Percentiles rank a stretch among this genome's conserved stretches.
Evolutionary conservation across 2,329 filamentous ascomycete genomes (phyloP).

Genomic region (Ophiostoma sp.): DNA sequence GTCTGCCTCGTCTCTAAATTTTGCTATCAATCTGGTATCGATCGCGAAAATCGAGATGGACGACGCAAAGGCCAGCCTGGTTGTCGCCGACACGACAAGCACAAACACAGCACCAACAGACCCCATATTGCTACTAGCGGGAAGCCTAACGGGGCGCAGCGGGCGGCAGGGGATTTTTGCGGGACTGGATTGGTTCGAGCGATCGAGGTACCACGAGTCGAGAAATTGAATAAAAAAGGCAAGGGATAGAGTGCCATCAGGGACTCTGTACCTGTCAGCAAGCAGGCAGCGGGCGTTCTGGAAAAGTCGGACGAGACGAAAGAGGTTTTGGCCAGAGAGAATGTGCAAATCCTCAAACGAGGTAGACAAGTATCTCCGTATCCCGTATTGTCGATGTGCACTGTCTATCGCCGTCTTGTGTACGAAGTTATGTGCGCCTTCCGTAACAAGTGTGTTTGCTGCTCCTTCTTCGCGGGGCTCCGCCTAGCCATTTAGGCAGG

Average conservation of each 20-base stretch:
- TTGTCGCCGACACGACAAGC: neutral
- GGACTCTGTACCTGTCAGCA: neutral
- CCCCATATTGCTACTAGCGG: slow-evolving; percentile 1
- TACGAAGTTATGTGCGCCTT: neutral
- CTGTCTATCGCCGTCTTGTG: neutral
- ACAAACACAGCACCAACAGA: neutral
- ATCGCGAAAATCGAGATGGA: neutral
- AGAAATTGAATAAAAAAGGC: neutral
- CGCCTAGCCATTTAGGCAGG: neutral
- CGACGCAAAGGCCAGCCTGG: slow-evolving; percentile 12
- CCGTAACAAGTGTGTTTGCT: neutral
- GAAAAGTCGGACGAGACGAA: neutral
- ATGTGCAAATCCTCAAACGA: neutral
- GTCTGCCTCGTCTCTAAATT: neutral
- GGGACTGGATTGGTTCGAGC: neutral
- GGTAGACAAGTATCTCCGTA: neutral
- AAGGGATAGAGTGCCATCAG: neutral
- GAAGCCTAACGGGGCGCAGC: slow-evolving; percentile 27
- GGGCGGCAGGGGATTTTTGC: neutral
- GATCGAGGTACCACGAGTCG: neutral
- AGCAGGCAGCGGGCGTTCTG: neutral
- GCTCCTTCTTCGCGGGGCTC: slow-evolving; percentile 3
- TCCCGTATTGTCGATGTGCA: neutral
- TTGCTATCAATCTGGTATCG: too few relatives aligned
- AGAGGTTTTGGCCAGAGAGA: neutral